phyloP scores from a whole-genome alignment of 139 green algal genomes.

The Dunaliella primolecta region DNA sequence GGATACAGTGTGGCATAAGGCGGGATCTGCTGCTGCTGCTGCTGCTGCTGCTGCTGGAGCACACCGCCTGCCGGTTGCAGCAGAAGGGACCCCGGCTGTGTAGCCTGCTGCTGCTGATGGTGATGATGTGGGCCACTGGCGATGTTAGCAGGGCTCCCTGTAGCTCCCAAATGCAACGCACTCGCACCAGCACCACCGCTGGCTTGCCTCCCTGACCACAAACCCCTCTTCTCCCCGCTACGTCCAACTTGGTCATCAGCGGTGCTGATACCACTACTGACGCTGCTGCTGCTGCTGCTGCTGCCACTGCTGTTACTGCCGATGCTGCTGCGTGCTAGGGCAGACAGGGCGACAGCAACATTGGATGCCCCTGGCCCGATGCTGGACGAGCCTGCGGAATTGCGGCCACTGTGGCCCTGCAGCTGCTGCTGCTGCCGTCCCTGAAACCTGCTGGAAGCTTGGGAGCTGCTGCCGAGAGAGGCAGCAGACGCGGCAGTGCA shows the following conservation, averaged over 20 bases:
- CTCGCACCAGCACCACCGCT: too few relatives aligned
- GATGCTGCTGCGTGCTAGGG: background rate
- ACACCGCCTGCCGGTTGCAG: too few relatives aligned
- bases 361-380: background rate
- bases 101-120: background rate
- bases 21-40: background rate
- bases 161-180: too few relatives aligned
- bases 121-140: background rate
- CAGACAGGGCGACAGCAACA: background rate
- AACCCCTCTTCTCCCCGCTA: too few relatives aligned
- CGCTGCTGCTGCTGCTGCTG: conserved; percentile 11
- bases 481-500: background rate
- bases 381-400: background rate
- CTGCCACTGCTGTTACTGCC: background rate
- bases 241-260: too few relatives aligned
- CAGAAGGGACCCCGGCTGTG: too few relatives aligned
- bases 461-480: too few relatives aligned
- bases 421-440: background rate
- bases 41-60: background rate
- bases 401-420: too few relatives aligned
- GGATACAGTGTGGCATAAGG: background rate
- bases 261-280: background rate
- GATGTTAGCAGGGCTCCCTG: background rate
- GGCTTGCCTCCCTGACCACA: too few relatives aligned
- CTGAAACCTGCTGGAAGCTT: background rate